Conservation (phyloP, 192 early-diverging fungal genomes). For the Backusella australiensis region DNA sequence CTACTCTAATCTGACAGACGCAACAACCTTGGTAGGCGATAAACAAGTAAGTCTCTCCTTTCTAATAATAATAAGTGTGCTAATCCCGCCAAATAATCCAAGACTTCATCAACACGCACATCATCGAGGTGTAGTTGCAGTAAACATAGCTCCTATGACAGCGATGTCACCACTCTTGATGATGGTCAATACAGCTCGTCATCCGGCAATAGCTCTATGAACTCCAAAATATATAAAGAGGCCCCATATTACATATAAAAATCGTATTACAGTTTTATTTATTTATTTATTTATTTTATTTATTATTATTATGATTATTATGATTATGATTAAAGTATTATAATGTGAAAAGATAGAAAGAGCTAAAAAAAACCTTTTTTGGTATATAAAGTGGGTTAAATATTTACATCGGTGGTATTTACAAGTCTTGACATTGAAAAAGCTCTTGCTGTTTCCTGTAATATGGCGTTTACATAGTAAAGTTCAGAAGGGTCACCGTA, state of each 20-base stretch:
- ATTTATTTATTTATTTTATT: background rate
- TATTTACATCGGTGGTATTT: background rate
- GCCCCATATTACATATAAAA: background rate
- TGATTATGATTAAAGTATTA: background rate
- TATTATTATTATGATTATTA: background rate
- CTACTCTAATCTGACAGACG: background rate
- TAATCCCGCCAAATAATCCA: background rate
- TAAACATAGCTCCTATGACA: background rate
- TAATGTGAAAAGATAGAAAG: too few species aligned
- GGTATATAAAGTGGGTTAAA: background rate
- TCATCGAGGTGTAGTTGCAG: background rate
- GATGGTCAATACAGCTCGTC: background rate
- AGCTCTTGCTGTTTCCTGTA: background rate
- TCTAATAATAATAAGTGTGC: background rate
- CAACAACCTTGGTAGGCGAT: background rate
- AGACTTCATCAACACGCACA: background rate
- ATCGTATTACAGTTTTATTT: background rate
- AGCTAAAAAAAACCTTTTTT: background rate
- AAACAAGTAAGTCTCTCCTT: background rate
- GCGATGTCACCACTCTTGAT: background rate
- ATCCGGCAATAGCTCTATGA: background rate
- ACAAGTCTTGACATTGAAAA: conserved; percentile 10
- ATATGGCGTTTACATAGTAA: background rate
- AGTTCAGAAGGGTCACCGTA: background rate
- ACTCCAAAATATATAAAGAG: background rate